A percentile compares a stretch with the other conserved stretches of the same genome.
Evolutionary conservation across 768 basidiomycete genomes (phyloP).

Genomic region (Amanita rimosa): DNA sequence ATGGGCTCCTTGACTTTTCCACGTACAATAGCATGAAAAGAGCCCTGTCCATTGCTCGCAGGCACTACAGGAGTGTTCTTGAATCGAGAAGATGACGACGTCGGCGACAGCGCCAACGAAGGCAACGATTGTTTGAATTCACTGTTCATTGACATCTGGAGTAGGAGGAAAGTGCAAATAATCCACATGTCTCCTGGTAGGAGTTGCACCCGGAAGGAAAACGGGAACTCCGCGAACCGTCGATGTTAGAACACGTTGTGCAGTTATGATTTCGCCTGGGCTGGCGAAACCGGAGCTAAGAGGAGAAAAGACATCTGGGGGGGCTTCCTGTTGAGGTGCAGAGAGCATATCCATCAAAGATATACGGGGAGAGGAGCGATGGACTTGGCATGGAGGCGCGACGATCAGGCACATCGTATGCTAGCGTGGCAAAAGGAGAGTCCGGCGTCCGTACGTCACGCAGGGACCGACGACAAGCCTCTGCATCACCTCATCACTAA

Average conservation of each 20-base stretch:
- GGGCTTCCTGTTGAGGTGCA: neutral
- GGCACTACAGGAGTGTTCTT: neutral
- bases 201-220: constrained; percentile 19
- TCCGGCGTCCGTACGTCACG: constrained; percentile 5
- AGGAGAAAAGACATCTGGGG: neutral
- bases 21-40: constrained; percentile 50
- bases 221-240: constrained; percentile 26
- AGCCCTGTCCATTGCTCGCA: constrained; percentile 7
- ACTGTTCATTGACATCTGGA: constrained; percentile 14
- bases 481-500: constrained; percentile 8
- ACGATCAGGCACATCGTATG: constrained; percentile 11
- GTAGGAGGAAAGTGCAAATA: constrained; percentile 26
- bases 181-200: constrained; percentile 19
- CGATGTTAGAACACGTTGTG: constrained; percentile 25
- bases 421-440: constrained; percentile 11
- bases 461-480: neutral
- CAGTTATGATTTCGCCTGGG: constrained; percentile 22
- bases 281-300: constrained; percentile 10
- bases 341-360: neutral
- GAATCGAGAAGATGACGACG: constrained; percentile 4
- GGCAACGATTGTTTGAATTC: constrained; percentile 14
- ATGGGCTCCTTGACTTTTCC: constrained; percentile 36
- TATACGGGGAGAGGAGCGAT: neutral
- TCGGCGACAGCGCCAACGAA: neutral
- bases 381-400: neutral